A percentile compares a stretch with the other conserved stretches of the same genome.
Conservation (phyloP, 78 protist species). For the Dictyostelium capitatum region DNA sequence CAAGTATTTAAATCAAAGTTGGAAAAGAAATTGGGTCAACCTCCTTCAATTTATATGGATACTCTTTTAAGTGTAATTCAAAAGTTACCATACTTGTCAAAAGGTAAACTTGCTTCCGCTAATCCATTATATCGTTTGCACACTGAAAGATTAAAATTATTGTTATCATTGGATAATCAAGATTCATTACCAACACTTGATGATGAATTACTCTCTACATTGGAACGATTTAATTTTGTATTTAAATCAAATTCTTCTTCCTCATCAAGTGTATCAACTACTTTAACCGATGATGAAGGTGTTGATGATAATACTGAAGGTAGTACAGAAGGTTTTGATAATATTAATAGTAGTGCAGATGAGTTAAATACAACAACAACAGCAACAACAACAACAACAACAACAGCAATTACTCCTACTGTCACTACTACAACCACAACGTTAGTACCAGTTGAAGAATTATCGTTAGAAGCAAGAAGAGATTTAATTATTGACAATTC, state of each 20-base stretch:
- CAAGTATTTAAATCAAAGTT: constrained; percentile 4
- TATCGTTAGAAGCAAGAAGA: constrained; percentile 7
- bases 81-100: background rate
- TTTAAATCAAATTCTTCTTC: background rate
- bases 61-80: background rate
- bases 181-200: background rate
- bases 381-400: background rate
- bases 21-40: constrained; percentile 5
- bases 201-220: background rate
- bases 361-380: background rate
- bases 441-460: background rate
- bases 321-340: background rate
- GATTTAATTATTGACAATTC: constrained; percentile 20
- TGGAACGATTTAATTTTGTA: constrained; percentile 43
- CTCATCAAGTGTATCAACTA: background rate
- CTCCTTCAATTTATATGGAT: constrained; percentile 12
- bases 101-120: no score
- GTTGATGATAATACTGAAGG: background rate
- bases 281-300: background rate
- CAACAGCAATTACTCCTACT: background rate
- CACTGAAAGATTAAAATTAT: constrained; percentile 34
- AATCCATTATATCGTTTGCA: constrained; percentile 64
- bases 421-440: background rate
- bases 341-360: background rate
- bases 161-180: constrained; percentile 4